These are phyloP conservation scores for Spizellomyces punctatus DNA, from an alignment of 192 early-diverging fungal species.

Conservation along the genomic window DNA sequence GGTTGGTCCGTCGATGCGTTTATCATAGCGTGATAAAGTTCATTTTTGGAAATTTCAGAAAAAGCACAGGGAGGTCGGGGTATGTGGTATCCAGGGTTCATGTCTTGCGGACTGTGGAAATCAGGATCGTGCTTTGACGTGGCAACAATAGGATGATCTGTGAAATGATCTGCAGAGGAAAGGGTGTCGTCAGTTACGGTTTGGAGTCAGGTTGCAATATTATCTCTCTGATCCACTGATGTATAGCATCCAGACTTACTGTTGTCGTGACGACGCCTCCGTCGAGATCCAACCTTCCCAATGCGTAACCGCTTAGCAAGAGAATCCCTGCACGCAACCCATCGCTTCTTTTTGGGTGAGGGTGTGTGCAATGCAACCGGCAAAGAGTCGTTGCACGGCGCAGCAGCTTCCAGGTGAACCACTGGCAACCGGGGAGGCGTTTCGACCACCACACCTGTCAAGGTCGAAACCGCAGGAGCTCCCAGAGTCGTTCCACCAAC, in stretches of 20 bases:
- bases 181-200: background rate
- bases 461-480: too few relatives aligned
- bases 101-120: background rate
- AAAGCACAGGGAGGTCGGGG: slow-evolving; percentile 23
- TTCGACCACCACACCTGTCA: too few relatives aligned
- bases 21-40: background rate
- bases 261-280: slow-evolving; percentile 38
- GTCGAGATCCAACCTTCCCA: slow-evolving; percentile 28
- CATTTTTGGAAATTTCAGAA: slow-evolving; percentile 6
- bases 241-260: slow-evolving; percentile 1
- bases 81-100: slow-evolving; percentile 7
- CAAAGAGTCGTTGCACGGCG: too few relatives aligned
- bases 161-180: slow-evolving; percentile 12
- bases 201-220: background rate
- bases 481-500: too few relatives aligned
- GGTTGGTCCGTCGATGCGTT: slow-evolving; percentile 15
- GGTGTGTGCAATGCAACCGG: too few relatives aligned
- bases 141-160: slow-evolving; percentile 27
- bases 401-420: too few relatives aligned
- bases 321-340: slow-evolving; percentile 13
- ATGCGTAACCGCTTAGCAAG: slow-evolving; percentile 6
- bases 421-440: too few relatives aligned
- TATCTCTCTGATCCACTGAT: too few relatives aligned
- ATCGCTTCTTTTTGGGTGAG: background rate
- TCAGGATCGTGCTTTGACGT: slow-evolving; percentile 16